These are phyloP conservation scores for Flaveria brownii DNA, from an alignment of 129 eudicot species.

Conservation along the genomic window DNA sequence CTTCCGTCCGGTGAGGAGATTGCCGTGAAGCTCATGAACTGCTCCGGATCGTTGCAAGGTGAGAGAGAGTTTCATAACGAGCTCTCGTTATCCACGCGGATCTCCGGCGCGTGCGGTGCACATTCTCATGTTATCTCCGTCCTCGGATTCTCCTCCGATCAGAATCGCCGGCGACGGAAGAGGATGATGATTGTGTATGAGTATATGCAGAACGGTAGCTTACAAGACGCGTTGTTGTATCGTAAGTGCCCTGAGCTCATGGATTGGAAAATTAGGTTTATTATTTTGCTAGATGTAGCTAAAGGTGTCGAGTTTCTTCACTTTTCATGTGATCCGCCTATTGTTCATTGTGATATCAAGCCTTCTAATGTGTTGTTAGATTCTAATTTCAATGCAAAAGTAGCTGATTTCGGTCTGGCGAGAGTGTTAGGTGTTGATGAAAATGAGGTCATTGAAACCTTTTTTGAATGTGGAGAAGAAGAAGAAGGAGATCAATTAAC, in stretches of 20 bases:
- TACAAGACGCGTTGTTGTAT: conserved; percentile 83
- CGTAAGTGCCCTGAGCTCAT: conserved; percentile 71
- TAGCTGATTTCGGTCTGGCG: conserved; percentile 90
- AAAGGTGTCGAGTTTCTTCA: conserved; percentile 79
- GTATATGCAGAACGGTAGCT: conserved; percentile 84
- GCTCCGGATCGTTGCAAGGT: conserved; percentile 76
- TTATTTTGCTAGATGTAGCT: conserved; percentile 55
- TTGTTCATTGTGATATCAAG: conserved; percentile 86
- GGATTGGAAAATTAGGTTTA: conserved; percentile 73
- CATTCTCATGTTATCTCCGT: conserved; percentile 56
- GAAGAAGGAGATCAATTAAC: conserved; percentile 50
- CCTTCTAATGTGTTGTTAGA: conserved; percentile 88
- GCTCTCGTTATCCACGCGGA: conserved; percentile 58
- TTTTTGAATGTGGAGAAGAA: conserved; percentile 53
- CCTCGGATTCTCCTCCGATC: conserved; percentile 65
- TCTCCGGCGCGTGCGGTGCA: conserved; percentile 40
- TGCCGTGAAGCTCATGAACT: conserved; percentile 89
- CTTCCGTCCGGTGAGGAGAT: conserved; percentile 70
- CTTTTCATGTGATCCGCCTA: conserved; percentile 59
- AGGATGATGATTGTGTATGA: conserved; percentile 70
- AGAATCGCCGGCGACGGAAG: conserved; percentile 38
- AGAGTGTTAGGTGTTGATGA: conserved; percentile 55
- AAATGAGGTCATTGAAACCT: conserved; percentile 44
- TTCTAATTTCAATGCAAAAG: conserved; percentile 63
- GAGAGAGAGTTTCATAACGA: conserved; percentile 97